phyloP scores from a whole-genome alignment of 352 stramenopile species.

The Globisporangium barbulae region DNA sequence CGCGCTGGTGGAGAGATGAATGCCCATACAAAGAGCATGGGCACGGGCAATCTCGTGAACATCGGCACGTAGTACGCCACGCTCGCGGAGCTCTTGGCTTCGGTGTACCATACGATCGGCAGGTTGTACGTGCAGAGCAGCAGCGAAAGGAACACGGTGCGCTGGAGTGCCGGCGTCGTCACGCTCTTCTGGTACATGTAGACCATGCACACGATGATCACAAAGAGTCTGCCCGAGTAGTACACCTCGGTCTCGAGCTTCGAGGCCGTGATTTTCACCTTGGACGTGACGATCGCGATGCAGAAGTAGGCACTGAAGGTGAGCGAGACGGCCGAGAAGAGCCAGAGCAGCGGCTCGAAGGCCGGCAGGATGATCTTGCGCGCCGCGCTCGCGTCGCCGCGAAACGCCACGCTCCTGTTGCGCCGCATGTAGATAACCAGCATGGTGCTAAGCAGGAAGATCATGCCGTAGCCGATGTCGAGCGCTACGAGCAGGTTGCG shows the following conservation, averaged over 20 bases:
- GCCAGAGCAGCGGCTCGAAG: conserved; percentile 67
- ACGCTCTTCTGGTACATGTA: conserved; percentile 53
- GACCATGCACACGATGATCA: conserved; percentile 59
- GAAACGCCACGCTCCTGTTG: conserved; percentile 45
- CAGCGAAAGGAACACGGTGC: conserved; percentile 38
- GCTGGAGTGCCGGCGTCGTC: conserved; percentile 40
- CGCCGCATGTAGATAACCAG: conserved; percentile 54
- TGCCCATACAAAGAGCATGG: conserved; percentile 44
- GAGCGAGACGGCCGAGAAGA: conserved; percentile 33
- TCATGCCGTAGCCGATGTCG: conserved; percentile 36
- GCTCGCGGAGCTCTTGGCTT: not conserved
- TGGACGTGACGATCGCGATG: conserved; percentile 14
- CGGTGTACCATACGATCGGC: conserved; percentile 39
- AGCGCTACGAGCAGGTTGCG: conserved; percentile 32
- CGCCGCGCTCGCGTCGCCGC: conserved; percentile 46
- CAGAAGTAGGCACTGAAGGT: conserved; percentile 30
- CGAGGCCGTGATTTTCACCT: conserved; percentile 11
- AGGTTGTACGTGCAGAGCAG: conserved; percentile 54
- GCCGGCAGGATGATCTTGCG: conserved; percentile 63
- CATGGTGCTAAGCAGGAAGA: conserved; percentile 38
- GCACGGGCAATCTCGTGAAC: conserved; percentile 29
- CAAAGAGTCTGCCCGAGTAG: conserved; percentile 57
- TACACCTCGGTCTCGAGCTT: conserved; percentile 35
- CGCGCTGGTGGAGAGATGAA: conserved; percentile 38
- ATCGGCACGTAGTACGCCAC: conserved; percentile 36